Conservation (phyloP, 805 yeast species). For the Metschnikowia gruessii region DNA sequence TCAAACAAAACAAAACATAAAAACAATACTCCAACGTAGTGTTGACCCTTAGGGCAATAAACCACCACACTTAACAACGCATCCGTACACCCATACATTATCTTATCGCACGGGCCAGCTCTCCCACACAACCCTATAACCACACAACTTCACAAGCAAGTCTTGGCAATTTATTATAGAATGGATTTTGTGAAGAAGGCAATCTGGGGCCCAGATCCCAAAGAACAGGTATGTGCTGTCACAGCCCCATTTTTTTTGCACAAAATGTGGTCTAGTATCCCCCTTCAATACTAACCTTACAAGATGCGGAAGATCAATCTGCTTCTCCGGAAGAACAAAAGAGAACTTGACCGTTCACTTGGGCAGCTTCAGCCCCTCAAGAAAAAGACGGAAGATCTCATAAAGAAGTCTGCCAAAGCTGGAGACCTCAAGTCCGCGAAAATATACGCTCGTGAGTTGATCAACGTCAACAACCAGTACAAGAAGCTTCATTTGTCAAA, state of each 20-base stretch:
- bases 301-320: slow-evolving; percentile 72
- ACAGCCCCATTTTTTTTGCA: no score
- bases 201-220: slow-evolving; percentile 96
- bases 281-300: slow-evolving; percentile 6
- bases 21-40: no score
- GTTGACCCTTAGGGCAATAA: no score
- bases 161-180: neutral
- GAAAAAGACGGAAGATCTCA: slow-evolving; percentile 72
- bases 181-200: slow-evolving; percentile 87
- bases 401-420: slow-evolving; percentile 71
- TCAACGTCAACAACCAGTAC: slow-evolving; percentile 69
- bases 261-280: no score
- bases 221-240: slow-evolving; percentile 60
- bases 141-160: neutral
- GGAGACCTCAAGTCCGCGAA: slow-evolving; percentile 74
- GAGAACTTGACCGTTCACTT: slow-evolving; percentile 81
- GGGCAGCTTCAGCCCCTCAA: slow-evolving; percentile 56
- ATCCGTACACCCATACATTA: slow-evolving; percentile 8
- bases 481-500: slow-evolving; percentile 71
- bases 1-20: neutral
- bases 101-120: slow-evolving; percentile 6
- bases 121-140: neutral
- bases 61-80: neutral
- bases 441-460: slow-evolving; percentile 78
- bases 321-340: slow-evolving; percentile 75